A percentile compares a stretch with the other conserved stretches of the same genome.
phyloP scores from a whole-genome alignment of 768 basidiomycete species.

The Butyriboletus loyo region DNA sequence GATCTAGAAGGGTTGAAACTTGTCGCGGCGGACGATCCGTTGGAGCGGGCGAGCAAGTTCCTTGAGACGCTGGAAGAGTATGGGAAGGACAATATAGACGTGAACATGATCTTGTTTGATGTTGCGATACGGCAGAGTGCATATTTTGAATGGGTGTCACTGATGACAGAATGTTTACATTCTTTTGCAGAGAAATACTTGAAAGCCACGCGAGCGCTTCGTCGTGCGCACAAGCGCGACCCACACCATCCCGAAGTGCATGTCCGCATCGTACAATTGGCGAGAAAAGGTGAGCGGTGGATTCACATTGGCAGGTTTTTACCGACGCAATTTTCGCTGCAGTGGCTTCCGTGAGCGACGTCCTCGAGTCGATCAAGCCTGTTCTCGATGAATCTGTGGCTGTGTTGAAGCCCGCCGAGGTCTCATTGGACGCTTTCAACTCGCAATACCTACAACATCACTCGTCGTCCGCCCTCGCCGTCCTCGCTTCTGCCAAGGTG shows the following conservation, averaged over 20 bases:
- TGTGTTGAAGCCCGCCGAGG: slow-evolving; percentile 52
- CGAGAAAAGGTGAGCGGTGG: slow-evolving; percentile 47
- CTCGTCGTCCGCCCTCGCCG: slow-evolving; percentile 44
- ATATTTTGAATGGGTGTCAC: neutral
- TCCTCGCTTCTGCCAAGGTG: slow-evolving; percentile 65
- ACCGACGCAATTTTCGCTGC: neutral
- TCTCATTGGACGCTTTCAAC: slow-evolving; percentile 66
- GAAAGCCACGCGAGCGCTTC: slow-evolving; percentile 71
- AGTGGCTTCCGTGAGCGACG: slow-evolving; percentile 47
- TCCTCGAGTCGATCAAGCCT: slow-evolving; percentile 45
- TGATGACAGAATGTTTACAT: neutral
- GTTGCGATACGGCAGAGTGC: slow-evolving; percentile 81
- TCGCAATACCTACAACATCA: slow-evolving; percentile 72
- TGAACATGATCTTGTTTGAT: slow-evolving; percentile 76
- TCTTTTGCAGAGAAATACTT: slow-evolving; percentile 66
- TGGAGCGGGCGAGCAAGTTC: slow-evolving; percentile 74
- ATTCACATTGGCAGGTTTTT: neutral
- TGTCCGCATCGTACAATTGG: slow-evolving; percentile 63
- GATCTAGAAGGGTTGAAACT: slow-evolving; percentile 82
- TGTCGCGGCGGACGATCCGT: slow-evolving; percentile 54
- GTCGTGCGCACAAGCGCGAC: slow-evolving; percentile 50
- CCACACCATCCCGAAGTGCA: slow-evolving; percentile 67
- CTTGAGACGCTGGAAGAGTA: slow-evolving; percentile 60
- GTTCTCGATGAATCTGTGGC: slow-evolving; percentile 47
- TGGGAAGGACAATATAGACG: slow-evolving; percentile 53